A percentile compares a stretch with the other conserved stretches of the same genome.
Conservation (phyloP, 2,329 filamentous ascomycete species). For the Pestalotiopsis sp. region DNA sequence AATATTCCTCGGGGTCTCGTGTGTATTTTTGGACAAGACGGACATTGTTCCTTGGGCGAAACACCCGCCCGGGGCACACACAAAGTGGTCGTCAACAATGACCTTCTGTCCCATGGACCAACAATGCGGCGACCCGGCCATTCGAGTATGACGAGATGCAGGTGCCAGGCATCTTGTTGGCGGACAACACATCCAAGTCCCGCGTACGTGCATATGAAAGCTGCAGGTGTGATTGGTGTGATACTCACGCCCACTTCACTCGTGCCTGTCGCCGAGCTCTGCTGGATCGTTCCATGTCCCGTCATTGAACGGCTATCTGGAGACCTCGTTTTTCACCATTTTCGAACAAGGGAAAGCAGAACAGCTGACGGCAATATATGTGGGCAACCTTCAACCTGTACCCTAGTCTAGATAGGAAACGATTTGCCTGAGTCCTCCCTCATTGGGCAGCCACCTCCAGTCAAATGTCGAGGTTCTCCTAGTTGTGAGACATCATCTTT, state of each 20-base stretch:
- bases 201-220: constrained; percentile 3
- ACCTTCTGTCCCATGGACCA: background rate
- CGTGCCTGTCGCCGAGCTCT: background rate
- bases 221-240: background rate
- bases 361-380: background rate
- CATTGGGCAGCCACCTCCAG: background rate
- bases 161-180: background rate
- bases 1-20: background rate
- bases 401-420: background rate
- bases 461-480: background rate
- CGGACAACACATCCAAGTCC: background rate
- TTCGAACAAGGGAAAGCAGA: background rate
- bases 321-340: background rate
- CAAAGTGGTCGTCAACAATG: background rate
- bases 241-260: background rate
- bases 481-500: background rate
- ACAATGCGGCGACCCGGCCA: background rate
- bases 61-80: background rate
- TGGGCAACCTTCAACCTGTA: too few relatives aligned
- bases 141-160: background rate
- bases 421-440: background rate
- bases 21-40: background rate
- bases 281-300: background rate
- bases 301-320: background rate
- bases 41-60: background rate